Conservation (phyloP, 345 rosid genomes). For the Populus simonii region DNA sequence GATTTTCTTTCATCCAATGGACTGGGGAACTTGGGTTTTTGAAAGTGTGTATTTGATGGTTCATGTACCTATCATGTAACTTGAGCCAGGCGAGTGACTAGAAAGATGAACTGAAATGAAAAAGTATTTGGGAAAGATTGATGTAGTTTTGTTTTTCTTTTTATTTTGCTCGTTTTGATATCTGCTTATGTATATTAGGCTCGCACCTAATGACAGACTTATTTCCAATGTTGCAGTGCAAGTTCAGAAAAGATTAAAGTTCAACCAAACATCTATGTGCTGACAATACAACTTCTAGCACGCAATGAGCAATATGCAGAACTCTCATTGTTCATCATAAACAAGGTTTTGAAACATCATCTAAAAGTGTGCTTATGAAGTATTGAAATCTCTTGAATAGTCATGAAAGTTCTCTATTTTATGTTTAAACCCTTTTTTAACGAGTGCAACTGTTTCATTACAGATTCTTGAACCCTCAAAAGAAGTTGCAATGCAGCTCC, state of each 20-base stretch:
- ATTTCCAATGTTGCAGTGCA: conserved; percentile 50
- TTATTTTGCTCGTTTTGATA: background rate
- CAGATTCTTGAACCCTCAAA: conserved; percentile 95
- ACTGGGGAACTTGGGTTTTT: background rate
- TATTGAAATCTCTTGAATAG: background rate
- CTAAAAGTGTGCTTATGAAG: background rate
- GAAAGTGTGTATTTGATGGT: background rate
- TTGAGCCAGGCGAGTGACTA: background rate
- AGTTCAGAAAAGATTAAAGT: conserved; percentile 75
- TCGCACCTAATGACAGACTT: conserved; percentile 5
- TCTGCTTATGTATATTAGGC: background rate
- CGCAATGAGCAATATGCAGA: conserved; percentile 68
- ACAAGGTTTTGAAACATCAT: conserved; percentile 56
- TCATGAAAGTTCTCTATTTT: background rate
- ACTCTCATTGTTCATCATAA: conserved; percentile 62
- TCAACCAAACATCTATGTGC: conserved; percentile 63
- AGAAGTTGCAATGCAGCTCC: conserved; percentile 88
- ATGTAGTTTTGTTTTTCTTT: background rate
- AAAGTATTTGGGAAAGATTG: background rate
- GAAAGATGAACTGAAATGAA: background rate
- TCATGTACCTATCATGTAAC: background rate
- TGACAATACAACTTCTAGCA: conserved; percentile 70
- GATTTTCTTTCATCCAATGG: background rate
- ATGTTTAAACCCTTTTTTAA: background rate
- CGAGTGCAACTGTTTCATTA: conserved; percentile 13